phyloP scores from a whole-genome alignment of 257 asterid genomes.

The Plectranthus barbatus region DNA sequence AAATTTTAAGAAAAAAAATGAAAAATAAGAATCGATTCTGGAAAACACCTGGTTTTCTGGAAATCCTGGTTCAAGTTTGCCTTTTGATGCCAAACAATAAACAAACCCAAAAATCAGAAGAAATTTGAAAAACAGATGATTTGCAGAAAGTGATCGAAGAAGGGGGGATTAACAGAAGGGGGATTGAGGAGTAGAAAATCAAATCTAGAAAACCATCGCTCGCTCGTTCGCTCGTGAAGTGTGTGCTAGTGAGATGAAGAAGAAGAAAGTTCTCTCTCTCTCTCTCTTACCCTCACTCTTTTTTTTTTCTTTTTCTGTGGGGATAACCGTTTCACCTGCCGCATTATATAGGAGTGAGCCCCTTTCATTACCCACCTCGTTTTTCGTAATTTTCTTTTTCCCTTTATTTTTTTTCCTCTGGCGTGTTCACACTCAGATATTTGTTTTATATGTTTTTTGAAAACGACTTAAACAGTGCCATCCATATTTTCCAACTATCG shows the following conservation, averaged over 20 bases:
- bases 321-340: neutral
- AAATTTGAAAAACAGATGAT: constrained; percentile 38
- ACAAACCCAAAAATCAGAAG: constrained; percentile 35
- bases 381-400: neutral
- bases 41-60: constrained; percentile 54
- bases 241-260: constrained; percentile 53
- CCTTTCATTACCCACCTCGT: constrained; percentile 21
- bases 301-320: constrained; percentile 16
- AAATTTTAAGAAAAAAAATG: neutral
- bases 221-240: constrained; percentile 21
- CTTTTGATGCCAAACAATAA: constrained; percentile 8
- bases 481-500: too few species aligned
- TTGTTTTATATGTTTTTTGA: too few species aligned
- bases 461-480: too few species aligned
- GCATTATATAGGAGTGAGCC: constrained; percentile 30
- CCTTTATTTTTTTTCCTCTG: too few species aligned
- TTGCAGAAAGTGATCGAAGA: constrained; percentile 84
- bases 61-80: constrained; percentile 48
- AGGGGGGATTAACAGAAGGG: constrained; percentile 51
- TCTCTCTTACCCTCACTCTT: constrained; percentile 37
- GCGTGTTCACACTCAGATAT: neutral
- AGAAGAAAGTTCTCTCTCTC: constrained; percentile 18
- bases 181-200: neutral
- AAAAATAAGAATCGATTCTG: constrained; percentile 53
- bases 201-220: neutral